Percentiles rank a stretch among this genome's conserved stretches.
Evolutionary conservation across 2,329 filamentous ascomycete genomes (phyloP).

Genomic region (Teratosphaeria viscida): DNA sequence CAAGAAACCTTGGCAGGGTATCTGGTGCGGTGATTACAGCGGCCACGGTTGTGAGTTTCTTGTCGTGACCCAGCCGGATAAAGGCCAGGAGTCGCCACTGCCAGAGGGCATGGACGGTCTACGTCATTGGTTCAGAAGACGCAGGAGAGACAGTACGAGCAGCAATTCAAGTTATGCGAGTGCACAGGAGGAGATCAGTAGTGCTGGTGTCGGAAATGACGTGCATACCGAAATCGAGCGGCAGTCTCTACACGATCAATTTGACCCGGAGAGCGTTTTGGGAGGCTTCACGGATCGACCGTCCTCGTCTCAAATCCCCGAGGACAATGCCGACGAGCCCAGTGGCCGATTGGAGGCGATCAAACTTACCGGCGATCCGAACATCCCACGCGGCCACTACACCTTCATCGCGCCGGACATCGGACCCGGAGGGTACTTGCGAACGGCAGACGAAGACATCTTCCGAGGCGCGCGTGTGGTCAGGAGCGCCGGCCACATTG

Average conservation of each 20-base stretch:
- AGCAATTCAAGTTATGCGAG: conserved; percentile 9
- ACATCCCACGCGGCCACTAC: conserved; percentile 76
- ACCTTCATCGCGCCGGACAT: conserved; percentile 76
- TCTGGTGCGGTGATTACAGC: conserved; percentile 87
- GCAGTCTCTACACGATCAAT: neutral
- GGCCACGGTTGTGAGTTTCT: conserved; percentile 84
- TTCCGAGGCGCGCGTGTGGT: conserved; percentile 70
- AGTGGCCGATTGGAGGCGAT: conserved; percentile 67
- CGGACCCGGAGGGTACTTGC: conserved; percentile 52
- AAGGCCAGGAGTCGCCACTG: conserved; percentile 27
- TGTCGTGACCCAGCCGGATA: conserved; percentile 64
- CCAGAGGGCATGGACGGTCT: conserved; percentile 27
- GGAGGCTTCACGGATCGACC: neutral
- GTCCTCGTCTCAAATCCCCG: neutral
- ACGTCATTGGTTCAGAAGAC: conserved; percentile 20
- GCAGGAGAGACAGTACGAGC: conserved; percentile 10
- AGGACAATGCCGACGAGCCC: conserved; percentile 28
- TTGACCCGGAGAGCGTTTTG: neutral
- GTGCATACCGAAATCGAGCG: neutral
- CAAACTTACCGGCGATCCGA: conserved; percentile 85
- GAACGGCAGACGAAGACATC: conserved; percentile 52
- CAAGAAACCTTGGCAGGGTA: conserved; percentile 74
- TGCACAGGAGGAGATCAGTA: conserved; percentile 21
- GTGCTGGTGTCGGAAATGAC: neutral
- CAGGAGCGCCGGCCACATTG: conserved; percentile 66